These are phyloP conservation scores for Backusella macrospora DNA, from an alignment of 192 early-diverging fungal genomes.

Conservation along the genomic window DNA sequence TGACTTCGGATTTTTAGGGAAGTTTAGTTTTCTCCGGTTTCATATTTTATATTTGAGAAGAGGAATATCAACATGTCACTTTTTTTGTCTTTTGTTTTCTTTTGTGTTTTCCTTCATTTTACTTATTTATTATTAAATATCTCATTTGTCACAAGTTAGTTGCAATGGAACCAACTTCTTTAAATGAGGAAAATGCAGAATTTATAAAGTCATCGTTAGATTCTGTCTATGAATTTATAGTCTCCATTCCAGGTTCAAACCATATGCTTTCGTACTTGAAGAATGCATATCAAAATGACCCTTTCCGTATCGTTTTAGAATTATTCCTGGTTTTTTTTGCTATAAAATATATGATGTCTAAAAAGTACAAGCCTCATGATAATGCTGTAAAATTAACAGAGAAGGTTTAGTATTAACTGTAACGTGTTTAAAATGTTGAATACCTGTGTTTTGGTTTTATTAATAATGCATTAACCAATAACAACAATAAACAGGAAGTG, in stretches of 20 bases:
- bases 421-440: not conserved
- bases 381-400: constrained; percentile 80
- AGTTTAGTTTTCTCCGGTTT: no score
- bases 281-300: constrained; percentile 94
- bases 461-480: not conserved
- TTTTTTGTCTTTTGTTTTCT: not conserved
- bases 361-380: constrained; percentile 78
- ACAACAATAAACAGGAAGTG: constrained; percentile 70
- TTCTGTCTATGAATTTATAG: constrained; percentile 42
- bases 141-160: not conserved
- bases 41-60: no score
- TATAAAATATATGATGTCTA: constrained; percentile 85
- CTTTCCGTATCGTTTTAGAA: constrained; percentile 85
- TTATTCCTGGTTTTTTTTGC: constrained; percentile 83
- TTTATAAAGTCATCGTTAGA: constrained; percentile 50
- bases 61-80: not conserved
- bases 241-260: constrained; percentile 70
- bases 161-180: constrained; percentile 21
- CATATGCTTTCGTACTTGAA: constrained; percentile 81
- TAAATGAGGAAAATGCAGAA: constrained; percentile 36
- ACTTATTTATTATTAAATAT: not conserved
- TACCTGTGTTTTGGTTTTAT: not conserved
- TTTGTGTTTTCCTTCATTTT: not conserved
- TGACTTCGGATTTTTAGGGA: no score
- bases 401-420: constrained; percentile 52